A percentile compares a stretch with the other conserved stretches of the same genome.
Evolutionary conservation across 148 eudicot species (phyloP).

Genomic region (Suaeda aralocaspica): DNA sequence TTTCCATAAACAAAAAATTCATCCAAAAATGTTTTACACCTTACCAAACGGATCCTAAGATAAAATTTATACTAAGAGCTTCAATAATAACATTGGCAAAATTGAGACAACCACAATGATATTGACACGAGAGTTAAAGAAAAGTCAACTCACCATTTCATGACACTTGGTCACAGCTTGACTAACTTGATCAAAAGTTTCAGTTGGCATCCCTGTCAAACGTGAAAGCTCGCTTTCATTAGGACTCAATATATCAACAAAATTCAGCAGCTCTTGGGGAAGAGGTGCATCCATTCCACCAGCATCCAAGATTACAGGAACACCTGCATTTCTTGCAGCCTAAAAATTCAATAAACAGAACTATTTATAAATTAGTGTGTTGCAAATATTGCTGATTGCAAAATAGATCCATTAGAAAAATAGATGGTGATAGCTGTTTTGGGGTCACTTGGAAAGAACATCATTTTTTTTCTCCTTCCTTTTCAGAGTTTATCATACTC

Average conservation of each 20-base stretch:
- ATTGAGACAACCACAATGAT: background rate
- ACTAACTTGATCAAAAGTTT: constrained; percentile 64
- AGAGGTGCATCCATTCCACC: constrained; percentile 75
- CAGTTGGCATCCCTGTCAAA: constrained; percentile 73
- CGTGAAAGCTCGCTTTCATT: constrained; percentile 92
- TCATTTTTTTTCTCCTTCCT: too few species aligned
- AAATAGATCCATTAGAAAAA: background rate
- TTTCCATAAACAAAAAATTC: too few species aligned
- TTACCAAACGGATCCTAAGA: too few species aligned
- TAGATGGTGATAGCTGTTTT: background rate
- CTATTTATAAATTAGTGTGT: constrained; percentile 11
- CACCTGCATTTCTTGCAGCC: constrained; percentile 64
- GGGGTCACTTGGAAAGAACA: too few species aligned
- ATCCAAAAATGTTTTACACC: too few species aligned
- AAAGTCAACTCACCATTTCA: constrained; percentile 50
- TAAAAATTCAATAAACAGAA: constrained; percentile 35
- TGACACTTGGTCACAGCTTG: constrained; percentile 69
- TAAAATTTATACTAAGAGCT: too few species aligned
- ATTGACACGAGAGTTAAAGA: background rate
- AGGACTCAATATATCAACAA: constrained; percentile 42
- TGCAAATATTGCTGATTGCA: constrained; percentile 13
- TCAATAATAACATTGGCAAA: background rate
- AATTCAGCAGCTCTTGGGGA: constrained; percentile 49
- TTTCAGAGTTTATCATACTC: too few species aligned
- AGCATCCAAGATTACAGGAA: constrained; percentile 69